Evolutionary conservation across 1,284 basidiomycete species (phyloP), one percentile per base, ranked within the genome.

Genomic region (Ustilago sp.): DNA sequence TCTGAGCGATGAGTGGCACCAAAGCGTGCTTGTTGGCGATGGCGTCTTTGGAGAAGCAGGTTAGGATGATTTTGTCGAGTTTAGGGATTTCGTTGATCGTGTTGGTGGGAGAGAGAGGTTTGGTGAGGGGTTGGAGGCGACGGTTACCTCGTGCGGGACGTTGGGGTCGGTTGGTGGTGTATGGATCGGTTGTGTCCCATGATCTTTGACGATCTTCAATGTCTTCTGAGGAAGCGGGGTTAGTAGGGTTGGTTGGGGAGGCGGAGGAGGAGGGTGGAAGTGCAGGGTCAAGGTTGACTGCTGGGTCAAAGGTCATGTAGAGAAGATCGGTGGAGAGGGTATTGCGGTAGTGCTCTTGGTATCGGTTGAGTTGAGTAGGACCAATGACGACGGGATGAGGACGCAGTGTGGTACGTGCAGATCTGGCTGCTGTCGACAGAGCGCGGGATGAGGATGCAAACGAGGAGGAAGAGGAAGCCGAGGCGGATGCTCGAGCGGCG

Each of bases 311-410:
- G 57, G 93, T 93, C 90, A 98, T 93, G 90, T 99, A 99, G 89
- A 99, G 91, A 79, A 97, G 88, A 87, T 98, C 91, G 81, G 94
- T 92, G 28, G 91, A 90, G 66, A 99, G 89, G 9, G 94, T 93
- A 59, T 89, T 88, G 85, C 93, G 87, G 88, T 97, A 98, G 88
- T 98, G 93, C 76, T 94, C 92, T 68, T 90, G 88, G 66, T 95
- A 90, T 54, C 95, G 91, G 80, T 90, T 92, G 68, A 90, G 89
- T 55, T 93, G 91, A 52, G 92, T 93, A 9, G 87, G 87, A 4
- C 89, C 89, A 31, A 89, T 47, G 28, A 77, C 67, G 28, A 84
- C 59, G 8, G 80, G 75, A 28, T 68, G 60, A n/a, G 57, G 57
- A 3, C 82, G 79, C 7, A 83, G 63, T 4, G 72, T 65, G 41